These are phyloP conservation scores for Lycium barbarum DNA, from an alignment of 257 asterid species.

Conservation along the genomic window DNA sequence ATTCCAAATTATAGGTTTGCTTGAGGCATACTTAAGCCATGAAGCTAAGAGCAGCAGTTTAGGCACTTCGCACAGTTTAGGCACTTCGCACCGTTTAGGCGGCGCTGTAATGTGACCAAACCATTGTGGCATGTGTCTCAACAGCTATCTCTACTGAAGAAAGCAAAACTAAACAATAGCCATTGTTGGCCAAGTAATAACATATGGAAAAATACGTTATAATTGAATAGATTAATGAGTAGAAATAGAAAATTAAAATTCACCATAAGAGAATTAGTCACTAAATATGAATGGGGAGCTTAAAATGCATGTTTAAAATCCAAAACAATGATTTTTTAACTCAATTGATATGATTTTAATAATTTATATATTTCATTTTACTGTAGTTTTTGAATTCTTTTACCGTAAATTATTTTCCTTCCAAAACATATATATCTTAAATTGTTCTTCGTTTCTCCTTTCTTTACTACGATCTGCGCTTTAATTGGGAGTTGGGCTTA, in stretches of 20 bases:
- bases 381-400: not conserved
- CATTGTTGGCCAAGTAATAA: not conserved
- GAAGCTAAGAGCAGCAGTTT: not conserved
- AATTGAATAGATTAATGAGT: not conserved
- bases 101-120: not conserved
- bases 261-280: not conserved
- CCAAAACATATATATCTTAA: not conserved
- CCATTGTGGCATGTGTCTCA: not conserved
- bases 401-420: not conserved
- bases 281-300: not conserved
- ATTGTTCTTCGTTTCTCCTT: not conserved
- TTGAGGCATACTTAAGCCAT: not conserved
- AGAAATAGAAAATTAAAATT: not conserved
- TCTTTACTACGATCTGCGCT: not conserved
- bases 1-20: not conserved
- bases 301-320: not conserved
- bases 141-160: not conserved
- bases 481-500: constrained; percentile 15
- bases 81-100: not conserved
- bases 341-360: constrained; percentile 14
- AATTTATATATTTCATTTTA: not conserved
- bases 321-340: not conserved
- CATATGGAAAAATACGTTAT: not conserved
- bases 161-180: not conserved
- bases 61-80: not conserved